Evolutionary conservation across 805 yeast genomes (phyloP), one percentile per base, ranked within the genome.

Genomic region (Candida chauliodis): DNA sequence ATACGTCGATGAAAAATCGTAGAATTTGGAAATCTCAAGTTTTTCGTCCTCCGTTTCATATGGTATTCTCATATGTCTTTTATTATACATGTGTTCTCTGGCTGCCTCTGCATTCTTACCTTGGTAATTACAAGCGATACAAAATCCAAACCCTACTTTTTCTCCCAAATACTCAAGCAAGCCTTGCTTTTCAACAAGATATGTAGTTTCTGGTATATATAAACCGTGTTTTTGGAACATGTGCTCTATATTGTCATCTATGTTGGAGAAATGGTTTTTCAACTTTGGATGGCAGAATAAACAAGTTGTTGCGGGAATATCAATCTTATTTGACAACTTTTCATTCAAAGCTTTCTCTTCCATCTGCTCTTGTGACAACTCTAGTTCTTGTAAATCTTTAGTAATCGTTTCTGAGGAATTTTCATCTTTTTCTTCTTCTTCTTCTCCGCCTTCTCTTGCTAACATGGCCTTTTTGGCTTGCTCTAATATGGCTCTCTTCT

Each of bases 11-110:
- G 81, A 68, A 62, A 87, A 90, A 56, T 91, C 96, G 56, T 93
- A 93, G 54, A 83, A 93, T 28, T 79, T 82, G 0, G 89, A 75
- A 30, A 91, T 71, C 52, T 81, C 84, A 34, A 79, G 73, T 53
- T 80, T 79, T 52, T 93, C 95, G 41, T 81, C 82, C 38, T 78
- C 82, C 0, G 78, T 61, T 51, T 93, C 98, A 60, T 84, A 93
- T 1, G 98, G 97, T 43, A 93, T 73, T 53, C 79, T 76, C 66
- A 91, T 84, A 59, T 93, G 99, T 41, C 88, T 79, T 60, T 93
- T 93, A 7, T 84, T 74, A 4, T 71, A 51, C 84, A 88, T 82
- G 59, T 93, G 99, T 30, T 87, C 93, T 49, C 96, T 80, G 8
- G 86, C 89, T 43, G 95, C 84, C 52, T 86, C 95, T 21, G 91